Evolutionary conservation across 768 basidiomycete genomes (phyloP).

Genomic region (Polyporus arcularius): DNA sequence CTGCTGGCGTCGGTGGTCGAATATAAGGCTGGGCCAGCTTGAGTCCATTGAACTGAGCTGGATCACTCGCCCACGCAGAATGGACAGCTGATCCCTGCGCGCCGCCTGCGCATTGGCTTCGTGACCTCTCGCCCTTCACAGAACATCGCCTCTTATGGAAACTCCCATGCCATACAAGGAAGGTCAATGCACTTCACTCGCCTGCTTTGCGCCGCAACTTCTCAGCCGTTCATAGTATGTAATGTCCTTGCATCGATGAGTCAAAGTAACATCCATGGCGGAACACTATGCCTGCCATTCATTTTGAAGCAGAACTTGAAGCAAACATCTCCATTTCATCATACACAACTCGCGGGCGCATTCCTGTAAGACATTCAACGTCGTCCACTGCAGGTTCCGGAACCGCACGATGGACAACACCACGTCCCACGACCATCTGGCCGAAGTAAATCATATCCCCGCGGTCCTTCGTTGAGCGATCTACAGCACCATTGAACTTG

Average conservation of each 20-base stretch:
- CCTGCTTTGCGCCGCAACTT: neutral
- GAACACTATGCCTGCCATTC: no score
- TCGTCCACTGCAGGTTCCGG: no score
- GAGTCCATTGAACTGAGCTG: neutral
- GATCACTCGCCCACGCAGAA: neutral
- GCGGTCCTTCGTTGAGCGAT: no score
- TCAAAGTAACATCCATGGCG: no score
- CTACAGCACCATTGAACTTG: neutral
- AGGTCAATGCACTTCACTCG: constrained; percentile 7
- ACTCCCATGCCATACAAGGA: constrained; percentile 2
- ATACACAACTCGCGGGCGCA: no score
- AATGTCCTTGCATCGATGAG: neutral
- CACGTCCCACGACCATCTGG: no score
- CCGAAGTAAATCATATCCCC: no score
- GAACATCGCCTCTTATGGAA: constrained; percentile 2
- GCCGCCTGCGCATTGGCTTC: constrained; percentile 4
- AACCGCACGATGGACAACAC: no score
- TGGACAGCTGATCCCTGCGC: constrained; percentile 15
- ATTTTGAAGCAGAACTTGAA: no score
- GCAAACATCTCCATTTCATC: neutral
- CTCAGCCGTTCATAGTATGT: neutral
- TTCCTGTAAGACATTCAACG: no score
- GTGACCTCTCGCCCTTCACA: constrained; percentile 8
- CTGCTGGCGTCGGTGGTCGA: neutral
- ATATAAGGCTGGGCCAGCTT: constrained; percentile 5